These are phyloP conservation scores for Nelumbo lutea DNA, from an alignment of 164 flowering plant genomes.

Conservation along the genomic window DNA sequence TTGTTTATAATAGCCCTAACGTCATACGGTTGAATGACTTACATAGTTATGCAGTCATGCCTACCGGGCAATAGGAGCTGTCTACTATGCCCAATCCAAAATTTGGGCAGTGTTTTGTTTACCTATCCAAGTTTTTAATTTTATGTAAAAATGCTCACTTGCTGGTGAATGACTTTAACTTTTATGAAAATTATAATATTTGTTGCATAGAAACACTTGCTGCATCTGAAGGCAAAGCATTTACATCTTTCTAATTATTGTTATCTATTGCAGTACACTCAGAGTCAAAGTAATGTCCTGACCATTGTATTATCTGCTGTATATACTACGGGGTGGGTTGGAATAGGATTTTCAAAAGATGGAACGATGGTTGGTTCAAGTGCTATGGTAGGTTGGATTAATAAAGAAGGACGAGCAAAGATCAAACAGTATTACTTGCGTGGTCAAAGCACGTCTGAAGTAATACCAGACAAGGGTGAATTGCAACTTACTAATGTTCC, in stretches of 20 bases:
- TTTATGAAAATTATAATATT: too few species aligned
- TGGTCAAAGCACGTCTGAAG: constrained; percentile 34
- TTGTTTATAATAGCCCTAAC: too few species aligned
- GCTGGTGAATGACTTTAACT: too few species aligned
- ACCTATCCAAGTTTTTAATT: too few species aligned
- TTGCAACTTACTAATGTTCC: constrained; percentile 53
- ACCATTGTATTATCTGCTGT: constrained; percentile 64
- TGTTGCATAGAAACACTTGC: too few species aligned
- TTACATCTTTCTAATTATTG: constrained; percentile 1
- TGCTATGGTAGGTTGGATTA: constrained; percentile 89
- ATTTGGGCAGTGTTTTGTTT: too few species aligned
- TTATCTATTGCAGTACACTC: constrained; percentile 49
- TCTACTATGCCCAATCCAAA: too few species aligned
- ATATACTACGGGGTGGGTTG: constrained; percentile 85
- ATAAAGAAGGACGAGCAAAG: constrained; percentile 34
- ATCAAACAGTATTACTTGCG: constrained; percentile 57
- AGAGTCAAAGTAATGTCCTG: constrained; percentile 37
- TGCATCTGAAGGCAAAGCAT: background rate
- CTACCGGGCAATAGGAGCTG: too few species aligned
- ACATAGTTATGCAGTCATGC: too few species aligned
- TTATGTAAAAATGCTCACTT: too few species aligned
- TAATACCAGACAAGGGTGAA: constrained; percentile 58
- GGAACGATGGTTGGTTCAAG: constrained; percentile 86
- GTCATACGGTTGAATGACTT: too few species aligned
- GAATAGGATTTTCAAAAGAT: constrained; percentile 75